Evolutionary conservation across 1,284 basidiomycete genomes (phyloP).

Genomic region (Tylopilus sp.): DNA sequence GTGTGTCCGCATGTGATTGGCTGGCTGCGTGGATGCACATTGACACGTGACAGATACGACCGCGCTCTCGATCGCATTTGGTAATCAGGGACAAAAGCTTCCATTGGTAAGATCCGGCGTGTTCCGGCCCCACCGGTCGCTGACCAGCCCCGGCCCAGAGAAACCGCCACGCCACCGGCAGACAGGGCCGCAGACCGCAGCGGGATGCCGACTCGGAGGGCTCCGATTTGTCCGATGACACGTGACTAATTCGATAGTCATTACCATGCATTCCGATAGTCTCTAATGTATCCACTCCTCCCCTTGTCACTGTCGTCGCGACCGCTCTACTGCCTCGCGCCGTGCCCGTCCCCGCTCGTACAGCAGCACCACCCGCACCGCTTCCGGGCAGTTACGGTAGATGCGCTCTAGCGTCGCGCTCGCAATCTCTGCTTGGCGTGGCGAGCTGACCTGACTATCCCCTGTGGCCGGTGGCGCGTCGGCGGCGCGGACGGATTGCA

Average conservation of each 20-base stretch:
- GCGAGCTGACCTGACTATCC: conserved; percentile 17
- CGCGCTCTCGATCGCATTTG: conserved; percentile 84
- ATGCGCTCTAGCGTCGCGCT: conserved; percentile 41
- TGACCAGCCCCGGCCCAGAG: conserved; percentile 43
- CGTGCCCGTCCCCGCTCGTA: conserved; percentile 36
- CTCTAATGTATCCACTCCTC: conserved; percentile 28
- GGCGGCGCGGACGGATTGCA: conserved; percentile 39
- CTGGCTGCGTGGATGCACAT: too few species aligned
- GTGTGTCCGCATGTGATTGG: conserved; percentile 40
- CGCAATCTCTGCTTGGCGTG: conserved; percentile 33
- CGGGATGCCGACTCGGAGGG: conserved; percentile 50
- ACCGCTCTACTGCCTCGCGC: conserved; percentile 20
- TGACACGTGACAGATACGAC: conserved; percentile 61
- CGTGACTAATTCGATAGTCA: conserved; percentile 22
- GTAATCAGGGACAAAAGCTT: conserved; percentile 86
- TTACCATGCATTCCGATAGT: conserved; percentile 25
- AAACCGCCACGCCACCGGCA: conserved; percentile 61
- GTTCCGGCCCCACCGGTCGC: conserved; percentile 23
- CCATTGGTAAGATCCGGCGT: conserved; percentile 59
- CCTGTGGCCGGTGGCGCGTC: conserved; percentile 15
- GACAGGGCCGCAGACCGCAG: conserved; percentile 48
- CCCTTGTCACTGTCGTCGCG: conserved; percentile 15
- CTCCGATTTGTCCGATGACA: conserved; percentile 42
- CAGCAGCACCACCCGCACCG: conserved; percentile 41
- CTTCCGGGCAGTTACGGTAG: conserved; percentile 45